Percentiles rank a stretch among this genome's conserved stretches.
Evolutionary conservation across 2,329 filamentous ascomycete species (phyloP).

Genomic region (Calycina marina): DNA sequence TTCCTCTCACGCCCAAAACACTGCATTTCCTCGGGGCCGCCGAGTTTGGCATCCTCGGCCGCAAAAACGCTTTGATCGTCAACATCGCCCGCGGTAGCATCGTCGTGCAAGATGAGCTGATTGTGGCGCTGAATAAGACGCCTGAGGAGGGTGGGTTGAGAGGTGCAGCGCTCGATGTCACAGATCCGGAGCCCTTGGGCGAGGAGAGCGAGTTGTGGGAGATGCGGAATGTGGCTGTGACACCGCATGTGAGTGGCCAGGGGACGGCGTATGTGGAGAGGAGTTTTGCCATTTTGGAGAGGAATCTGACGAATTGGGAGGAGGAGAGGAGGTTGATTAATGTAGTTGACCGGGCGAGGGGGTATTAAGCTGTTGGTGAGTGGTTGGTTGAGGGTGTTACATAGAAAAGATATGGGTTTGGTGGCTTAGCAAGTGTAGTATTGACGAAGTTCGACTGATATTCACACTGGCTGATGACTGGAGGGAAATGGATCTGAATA

Average conservation of each 20-base stretch:
- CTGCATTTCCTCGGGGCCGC: conserved; percentile 26
- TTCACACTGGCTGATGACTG: too few species aligned
- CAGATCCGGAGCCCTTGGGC: conserved; percentile 52
- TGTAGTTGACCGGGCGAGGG: conserved; percentile 41
- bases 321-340: conserved; percentile 44
- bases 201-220: conserved; percentile 46
- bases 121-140: conserved; percentile 31
- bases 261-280: conserved; percentile 40
- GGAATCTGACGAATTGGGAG: conserved; percentile 38
- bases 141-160: conserved; percentile 30
- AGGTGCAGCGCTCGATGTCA: conserved; percentile 53
- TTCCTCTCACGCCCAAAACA: conserved; percentile 25
- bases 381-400: too few species aligned
- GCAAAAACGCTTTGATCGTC: conserved; percentile 36
- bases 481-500: too few species aligned
- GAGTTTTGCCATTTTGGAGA: conserved; percentile 39
- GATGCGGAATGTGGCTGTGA: conserved; percentile 44
- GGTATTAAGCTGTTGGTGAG: conserved; percentile 33
- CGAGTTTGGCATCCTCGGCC: conserved; percentile 24
- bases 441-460: too few species aligned
- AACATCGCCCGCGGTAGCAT: conserved; percentile 52
- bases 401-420: too few species aligned
- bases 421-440: too few species aligned
- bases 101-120: conserved; percentile 43
- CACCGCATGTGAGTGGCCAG: conserved; percentile 46